Conservation (phyloP, 164 flowering plant genomes). For the Tetracentron sinense region DNA sequence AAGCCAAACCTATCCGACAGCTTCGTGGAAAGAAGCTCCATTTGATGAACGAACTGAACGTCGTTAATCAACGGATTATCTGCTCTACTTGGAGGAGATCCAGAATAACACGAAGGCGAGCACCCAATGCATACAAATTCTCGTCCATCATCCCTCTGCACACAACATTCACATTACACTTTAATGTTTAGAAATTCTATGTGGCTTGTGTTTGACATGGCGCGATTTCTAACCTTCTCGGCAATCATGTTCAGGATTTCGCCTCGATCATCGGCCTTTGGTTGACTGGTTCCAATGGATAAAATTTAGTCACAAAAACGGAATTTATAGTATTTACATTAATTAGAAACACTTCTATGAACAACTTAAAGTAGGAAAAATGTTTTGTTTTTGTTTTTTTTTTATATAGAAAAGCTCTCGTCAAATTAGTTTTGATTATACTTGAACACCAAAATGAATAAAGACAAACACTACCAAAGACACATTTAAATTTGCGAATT, state of each 20-base stretch:
- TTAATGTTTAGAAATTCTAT: background rate
- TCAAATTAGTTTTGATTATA: no score
- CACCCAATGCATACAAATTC: slow-evolving; percentile 31
- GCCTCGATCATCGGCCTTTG: slow-evolving; percentile 31
- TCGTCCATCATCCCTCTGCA: slow-evolving; percentile 28
- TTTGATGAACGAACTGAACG: slow-evolving; percentile 41
- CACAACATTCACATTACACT: background rate
- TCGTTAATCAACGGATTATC: slow-evolving; percentile 53
- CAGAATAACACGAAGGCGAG: slow-evolving; percentile 32
- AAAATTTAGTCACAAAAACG: background rate
- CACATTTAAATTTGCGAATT: no score
- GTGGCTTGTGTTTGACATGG: no score
- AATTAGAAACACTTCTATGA: no score
- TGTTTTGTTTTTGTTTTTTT: no score
- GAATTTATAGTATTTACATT: background rate
- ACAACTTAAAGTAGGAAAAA: no score
- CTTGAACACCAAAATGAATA: no score
- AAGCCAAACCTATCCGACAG: slow-evolving; percentile 28
- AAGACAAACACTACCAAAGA: no score
- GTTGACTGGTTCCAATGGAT: slow-evolving; percentile 28
- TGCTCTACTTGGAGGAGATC: slow-evolving; percentile 62
- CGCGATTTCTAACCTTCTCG: slow-evolving; percentile 32
- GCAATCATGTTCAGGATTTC: slow-evolving; percentile 30
- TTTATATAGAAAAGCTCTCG: no score
- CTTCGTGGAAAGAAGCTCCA: slow-evolving; percentile 44